Base-by-base conservation (phyloP, 495 filamentous ascomycete genomes). In the Talaromyces thailandensis region DNA sequence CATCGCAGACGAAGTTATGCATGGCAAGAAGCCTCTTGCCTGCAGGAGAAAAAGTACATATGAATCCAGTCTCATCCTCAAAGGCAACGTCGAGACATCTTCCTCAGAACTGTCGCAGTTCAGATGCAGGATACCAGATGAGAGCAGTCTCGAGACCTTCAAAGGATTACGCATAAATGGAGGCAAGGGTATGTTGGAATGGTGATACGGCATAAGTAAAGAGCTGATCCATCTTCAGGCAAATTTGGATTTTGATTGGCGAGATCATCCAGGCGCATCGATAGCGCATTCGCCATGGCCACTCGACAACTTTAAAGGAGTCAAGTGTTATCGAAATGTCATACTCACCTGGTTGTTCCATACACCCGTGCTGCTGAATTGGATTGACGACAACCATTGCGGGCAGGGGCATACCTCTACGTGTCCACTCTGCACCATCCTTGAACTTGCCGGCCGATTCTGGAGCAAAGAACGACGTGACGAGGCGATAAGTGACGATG, bases 251-350 rank as follows among this genome's bases (percentile, higher is more conserved):
- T 48, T 50, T 8, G n/a, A 43, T 14, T 45, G 28, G 51, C 51
- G 51, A 26, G 12, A 21, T 25, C 6, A 6, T 51, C 45, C 1
- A 24, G 21, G 11, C 40, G 18, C n/a, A 45, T 51, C 2, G 28
- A 40, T 21, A 6, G 23, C 29, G 25, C 0, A 6, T 25, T 0
- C 6, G 32, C 32, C 57, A 7, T 0, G 28, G 11, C 26, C 26
- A 32, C 35, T 59, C 18, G 29, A 43, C 6, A 16, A 11, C 29
- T 68, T 71, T 40, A 18, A 8, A 0, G 40, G 62, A 1, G 26
- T 58, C 23, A 58, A 74, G 21, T 81, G 79, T 66, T 82, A 81
- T 66, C 69, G 76, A 16, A 77, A 80, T 64, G 69, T 66, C 29
- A 64, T 71, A 14, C 62, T 80, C 12, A 67, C 75, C 55, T 60